Evolutionary conservation across 768 basidiomycete genomes (phyloP).

Genomic region (Termitomyces sp.): DNA sequence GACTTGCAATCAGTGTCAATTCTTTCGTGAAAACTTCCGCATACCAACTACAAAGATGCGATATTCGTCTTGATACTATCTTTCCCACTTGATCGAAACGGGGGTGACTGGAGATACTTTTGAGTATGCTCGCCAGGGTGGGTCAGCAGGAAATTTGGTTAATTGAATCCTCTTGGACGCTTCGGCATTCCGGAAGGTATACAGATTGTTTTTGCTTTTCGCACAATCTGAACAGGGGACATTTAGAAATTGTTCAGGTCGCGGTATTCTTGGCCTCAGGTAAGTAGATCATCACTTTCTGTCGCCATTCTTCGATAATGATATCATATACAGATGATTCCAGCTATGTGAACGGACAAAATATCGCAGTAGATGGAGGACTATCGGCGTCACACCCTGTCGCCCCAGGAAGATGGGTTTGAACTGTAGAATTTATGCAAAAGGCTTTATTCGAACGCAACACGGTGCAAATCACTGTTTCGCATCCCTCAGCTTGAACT

Average conservation of each 20-base stretch:
- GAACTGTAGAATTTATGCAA: constrained; percentile 3
- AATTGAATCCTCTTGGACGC: constrained; percentile 78
- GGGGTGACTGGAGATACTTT: constrained; percentile 84
- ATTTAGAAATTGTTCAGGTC: constrained; percentile 77
- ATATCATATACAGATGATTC: constrained; percentile 56
- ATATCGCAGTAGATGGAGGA: constrained; percentile 83
- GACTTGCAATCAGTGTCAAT: constrained; percentile 55
- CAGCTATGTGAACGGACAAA: constrained; percentile 90
- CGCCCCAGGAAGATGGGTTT: constrained; percentile 69
- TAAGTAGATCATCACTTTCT: constrained; percentile 27
- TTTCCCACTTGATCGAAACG: constrained; percentile 94
- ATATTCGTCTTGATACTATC: constrained; percentile 85
- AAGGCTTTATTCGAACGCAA: background rate
- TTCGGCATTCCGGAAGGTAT: constrained; percentile 76
- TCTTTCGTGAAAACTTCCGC: constrained; percentile 79
- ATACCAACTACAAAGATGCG: constrained; percentile 74
- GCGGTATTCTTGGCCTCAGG: constrained; percentile 87
- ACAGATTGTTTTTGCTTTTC: constrained; percentile 10
- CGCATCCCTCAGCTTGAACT: constrained; percentile 24
- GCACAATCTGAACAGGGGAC: constrained; percentile 3
- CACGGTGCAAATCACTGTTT: background rate
- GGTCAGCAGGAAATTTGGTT: constrained; percentile 71
- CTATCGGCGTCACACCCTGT: constrained; percentile 76
- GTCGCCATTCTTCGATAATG: background rate
- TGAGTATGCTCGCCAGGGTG: constrained; percentile 67